Percentiles rank a stretch among this genome's conserved stretches.
These are phyloP conservation scores for Colletotrichum echinochloae DNA, from an alignment of 2,329 filamentous ascomycete genomes.

Conservation along the genomic window DNA sequence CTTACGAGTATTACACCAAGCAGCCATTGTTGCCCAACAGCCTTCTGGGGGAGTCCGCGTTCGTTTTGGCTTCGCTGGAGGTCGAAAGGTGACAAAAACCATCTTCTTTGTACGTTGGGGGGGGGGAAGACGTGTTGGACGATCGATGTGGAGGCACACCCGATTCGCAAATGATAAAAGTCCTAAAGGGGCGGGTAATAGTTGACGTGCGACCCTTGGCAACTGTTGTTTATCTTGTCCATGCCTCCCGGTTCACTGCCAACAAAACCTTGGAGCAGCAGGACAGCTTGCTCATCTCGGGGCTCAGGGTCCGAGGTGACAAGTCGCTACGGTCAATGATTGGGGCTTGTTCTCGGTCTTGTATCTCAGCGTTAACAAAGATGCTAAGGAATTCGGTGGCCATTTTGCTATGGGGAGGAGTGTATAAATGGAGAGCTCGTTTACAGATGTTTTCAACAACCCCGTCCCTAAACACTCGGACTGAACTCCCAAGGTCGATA, in stretches of 20 bases:
- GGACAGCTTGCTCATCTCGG: not conserved
- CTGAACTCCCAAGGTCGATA: too few relatives aligned
- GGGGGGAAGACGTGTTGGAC: too few relatives aligned
- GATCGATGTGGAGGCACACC: not conserved
- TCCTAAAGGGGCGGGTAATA: too few relatives aligned
- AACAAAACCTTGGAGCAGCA: not conserved
- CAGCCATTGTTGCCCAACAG: conserved; percentile 53
- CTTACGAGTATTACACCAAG: conserved; percentile 54
- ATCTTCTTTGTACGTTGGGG: rapidly evolving
- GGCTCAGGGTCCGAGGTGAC: too few relatives aligned
- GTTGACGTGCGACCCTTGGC: not conserved
- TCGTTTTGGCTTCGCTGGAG: conserved; percentile 53
- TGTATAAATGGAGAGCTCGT: too few relatives aligned
- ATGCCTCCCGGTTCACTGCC: not conserved
- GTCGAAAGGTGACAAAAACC: conserved; percentile 43
- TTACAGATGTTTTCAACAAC: too few relatives aligned
- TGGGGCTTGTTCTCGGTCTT: not conserved
- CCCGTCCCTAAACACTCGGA: too few relatives aligned
- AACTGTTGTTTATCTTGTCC: not conserved
- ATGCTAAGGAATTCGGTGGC: too few relatives aligned
- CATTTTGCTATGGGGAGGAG: too few relatives aligned
- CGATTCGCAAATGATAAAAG: not conserved
- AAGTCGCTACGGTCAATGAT: not conserved
- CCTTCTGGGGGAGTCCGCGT: conserved; percentile 53
- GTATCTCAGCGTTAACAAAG: not conserved